phyloP scores from a whole-genome alignment of 2,329 filamentous ascomycete species.

The Aspergillus brunneoviolaceus region DNA sequence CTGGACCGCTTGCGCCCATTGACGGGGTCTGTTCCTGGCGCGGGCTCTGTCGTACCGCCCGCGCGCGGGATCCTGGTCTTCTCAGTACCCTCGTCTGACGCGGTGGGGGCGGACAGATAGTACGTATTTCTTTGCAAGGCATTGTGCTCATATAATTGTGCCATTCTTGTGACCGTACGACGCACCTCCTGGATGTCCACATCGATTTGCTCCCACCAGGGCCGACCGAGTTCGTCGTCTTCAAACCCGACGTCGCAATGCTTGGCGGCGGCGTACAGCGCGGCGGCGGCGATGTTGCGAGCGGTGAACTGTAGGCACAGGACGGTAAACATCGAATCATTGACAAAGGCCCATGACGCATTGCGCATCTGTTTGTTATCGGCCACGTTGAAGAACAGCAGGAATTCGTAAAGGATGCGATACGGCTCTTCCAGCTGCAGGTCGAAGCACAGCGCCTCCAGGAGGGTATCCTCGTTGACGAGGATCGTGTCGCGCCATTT shows the following conservation, averaged over 20 bases:
- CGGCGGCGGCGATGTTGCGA: constrained; percentile 76
- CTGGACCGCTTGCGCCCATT: constrained; percentile 43
- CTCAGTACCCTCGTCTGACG: constrained; percentile 37
- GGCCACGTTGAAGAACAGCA: constrained; percentile 69
- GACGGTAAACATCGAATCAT: constrained; percentile 81
- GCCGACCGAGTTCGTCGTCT: constrained; percentile 69
- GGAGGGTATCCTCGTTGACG: constrained; percentile 85
- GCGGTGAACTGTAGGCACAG: constrained; percentile 79
- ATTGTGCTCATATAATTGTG: constrained; percentile 52
- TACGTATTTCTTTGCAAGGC: constrained; percentile 45
- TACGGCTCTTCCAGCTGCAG: constrained; percentile 88
- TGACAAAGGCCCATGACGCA: constrained; percentile 89
- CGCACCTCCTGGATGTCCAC: constrained; percentile 70
- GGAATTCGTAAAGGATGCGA: constrained; percentile 75
- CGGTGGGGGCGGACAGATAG: constrained; percentile 40
- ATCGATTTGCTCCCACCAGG: constrained; percentile 84
- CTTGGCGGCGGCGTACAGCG: constrained; percentile 81
- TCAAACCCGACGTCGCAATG: constrained; percentile 70
- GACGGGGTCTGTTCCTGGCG: constrained; percentile 13
- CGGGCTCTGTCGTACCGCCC: constrained; percentile 25
- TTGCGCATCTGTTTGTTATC: constrained; percentile 82
- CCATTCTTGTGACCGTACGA: constrained; percentile 73
- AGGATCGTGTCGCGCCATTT: constrained; percentile 93
- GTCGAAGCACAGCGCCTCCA: constrained; percentile 92
- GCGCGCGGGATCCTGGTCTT: constrained; percentile 37